These are phyloP conservation scores for Colletotrichum spinosum DNA, from an alignment of 2,329 filamentous ascomycete species.

Conservation along the genomic window DNA sequence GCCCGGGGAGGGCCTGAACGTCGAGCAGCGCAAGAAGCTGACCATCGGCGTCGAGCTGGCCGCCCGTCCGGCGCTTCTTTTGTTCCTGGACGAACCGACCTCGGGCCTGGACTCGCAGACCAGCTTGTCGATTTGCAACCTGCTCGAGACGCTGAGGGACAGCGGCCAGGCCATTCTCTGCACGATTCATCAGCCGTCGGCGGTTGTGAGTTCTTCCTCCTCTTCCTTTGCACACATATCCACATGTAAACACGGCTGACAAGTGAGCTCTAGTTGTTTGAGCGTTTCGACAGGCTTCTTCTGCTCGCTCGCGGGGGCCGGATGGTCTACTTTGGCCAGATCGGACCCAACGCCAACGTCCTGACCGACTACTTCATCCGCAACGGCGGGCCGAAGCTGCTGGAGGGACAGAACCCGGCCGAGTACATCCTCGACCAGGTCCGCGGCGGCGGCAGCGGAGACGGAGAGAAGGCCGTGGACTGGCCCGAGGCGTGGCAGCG, in stretches of 20 bases:
- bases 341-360: conserved; percentile 61
- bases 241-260: background rate
- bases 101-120: conserved; percentile 81
- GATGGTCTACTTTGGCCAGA: conserved; percentile 70
- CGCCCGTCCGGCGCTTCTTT: conserved; percentile 77
- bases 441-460: conserved; percentile 59
- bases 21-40: conserved; percentile 64
- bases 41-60: conserved; percentile 83
- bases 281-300: conserved; percentile 66
- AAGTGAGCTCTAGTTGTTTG: conserved; percentile 51
- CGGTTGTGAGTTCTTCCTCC: conserved; percentile 41
- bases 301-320: conserved; percentile 66
- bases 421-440: conserved; percentile 72
- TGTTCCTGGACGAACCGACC: conserved; percentile 83
- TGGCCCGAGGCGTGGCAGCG: conserved; percentile 52
- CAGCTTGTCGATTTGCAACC: conserved; percentile 77
- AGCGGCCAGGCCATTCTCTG: conserved; percentile 63
- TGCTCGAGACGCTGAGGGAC: conserved; percentile 73
- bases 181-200: conserved; percentile 64
- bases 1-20: conserved; percentile 66
- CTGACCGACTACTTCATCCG: conserved; percentile 70
- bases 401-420: conserved; percentile 70
- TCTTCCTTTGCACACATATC: too few relatives aligned
- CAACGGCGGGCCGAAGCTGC: conserved; percentile 67
- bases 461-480: conserved; percentile 54